phyloP scores from a whole-genome alignment of 2,329 filamentous ascomycete genomes.

The Pseudocercospora fijiensis region DNA sequence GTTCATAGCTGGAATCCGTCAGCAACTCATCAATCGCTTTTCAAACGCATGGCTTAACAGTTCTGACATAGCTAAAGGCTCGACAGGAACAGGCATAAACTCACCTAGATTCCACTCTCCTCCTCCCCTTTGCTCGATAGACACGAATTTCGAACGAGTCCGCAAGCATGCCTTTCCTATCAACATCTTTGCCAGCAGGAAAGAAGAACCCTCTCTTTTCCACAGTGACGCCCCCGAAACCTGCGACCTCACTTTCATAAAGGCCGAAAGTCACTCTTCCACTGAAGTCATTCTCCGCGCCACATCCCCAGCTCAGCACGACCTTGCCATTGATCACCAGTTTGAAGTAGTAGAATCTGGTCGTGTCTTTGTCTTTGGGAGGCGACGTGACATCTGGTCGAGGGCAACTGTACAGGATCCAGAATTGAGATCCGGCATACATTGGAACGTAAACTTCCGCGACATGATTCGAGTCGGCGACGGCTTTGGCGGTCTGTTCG shows the following conservation, averaged over 20 bases:
- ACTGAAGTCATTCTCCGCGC: constrained; percentile 43
- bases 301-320: constrained; percentile 47
- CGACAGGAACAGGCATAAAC: not conserved
- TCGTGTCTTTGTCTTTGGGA: not conserved
- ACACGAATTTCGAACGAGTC: constrained; percentile 45
- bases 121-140: constrained; percentile 43
- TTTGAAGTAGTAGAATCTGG: constrained; percentile 48
- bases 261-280: constrained; percentile 50
- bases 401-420: constrained; percentile 43
- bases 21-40: not conserved
- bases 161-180: constrained; percentile 25
- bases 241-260: constrained; percentile 38
- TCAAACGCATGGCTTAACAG: not conserved
- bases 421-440: constrained; percentile 39
- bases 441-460: constrained; percentile 23
- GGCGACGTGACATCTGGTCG: constrained; percentile 17
- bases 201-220: constrained; percentile 48
- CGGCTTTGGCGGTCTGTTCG: constrained; percentile 28
- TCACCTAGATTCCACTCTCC: constrained; percentile 38
- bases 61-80: not conserved
- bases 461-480: not conserved
- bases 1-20: constrained; percentile 10
- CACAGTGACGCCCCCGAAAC: constrained; percentile 32
- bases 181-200: constrained; percentile 20
- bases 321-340: constrained; percentile 43